A percentile compares a stretch with the other conserved stretches of the same genome.
phyloP scores from a whole-genome alignment of 2,329 filamentous ascomycete genomes.

The Phaeomoniella chlamydospora region DNA sequence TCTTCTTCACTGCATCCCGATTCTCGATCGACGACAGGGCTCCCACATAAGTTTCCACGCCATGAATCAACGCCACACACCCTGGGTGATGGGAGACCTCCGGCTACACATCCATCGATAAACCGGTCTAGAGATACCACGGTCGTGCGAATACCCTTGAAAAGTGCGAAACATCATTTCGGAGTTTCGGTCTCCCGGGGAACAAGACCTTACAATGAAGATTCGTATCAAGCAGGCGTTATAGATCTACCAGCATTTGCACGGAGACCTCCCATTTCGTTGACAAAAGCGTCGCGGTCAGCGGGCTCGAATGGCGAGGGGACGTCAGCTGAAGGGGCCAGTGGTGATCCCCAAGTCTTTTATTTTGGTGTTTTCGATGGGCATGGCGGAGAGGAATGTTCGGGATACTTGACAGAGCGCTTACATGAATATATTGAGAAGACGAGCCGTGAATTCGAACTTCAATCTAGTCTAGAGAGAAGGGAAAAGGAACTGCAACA shows the following conservation, averaged over 20 bases:
- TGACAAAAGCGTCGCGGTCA: constrained; percentile 26
- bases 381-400: constrained; percentile 81
- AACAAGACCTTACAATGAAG: constrained; percentile 79
- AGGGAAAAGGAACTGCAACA: constrained; percentile 4
- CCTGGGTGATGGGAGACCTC: constrained; percentile 33
- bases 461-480: constrained; percentile 58
- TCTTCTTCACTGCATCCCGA: constrained; percentile 89
- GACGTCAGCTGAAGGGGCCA: constrained; percentile 59
- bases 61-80: constrained; percentile 70
- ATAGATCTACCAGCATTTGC: constrained; percentile 90
- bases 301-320: constrained; percentile 31
- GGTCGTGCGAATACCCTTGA: constrained; percentile 85
- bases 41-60: constrained; percentile 75
- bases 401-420: constrained; percentile 68
- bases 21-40: constrained; percentile 46
- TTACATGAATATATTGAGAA: constrained; percentile 83
- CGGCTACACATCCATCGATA: constrained; percentile 43
- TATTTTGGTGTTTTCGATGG: constrained; percentile 97
- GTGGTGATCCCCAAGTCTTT: constrained; percentile 88
- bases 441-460: constrained; percentile 58
- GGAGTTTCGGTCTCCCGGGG: constrained; percentile 68
- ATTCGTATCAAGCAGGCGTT: constrained; percentile 85
- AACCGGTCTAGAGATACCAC: constrained; percentile 63
- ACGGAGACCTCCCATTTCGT: constrained; percentile 56
- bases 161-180: constrained; percentile 91